Percentiles rank a stretch among this genome's conserved stretches.
These are phyloP conservation scores for Abelmoschus esculentus DNA, from an alignment of 345 rosid species.

Conservation along the genomic window DNA sequence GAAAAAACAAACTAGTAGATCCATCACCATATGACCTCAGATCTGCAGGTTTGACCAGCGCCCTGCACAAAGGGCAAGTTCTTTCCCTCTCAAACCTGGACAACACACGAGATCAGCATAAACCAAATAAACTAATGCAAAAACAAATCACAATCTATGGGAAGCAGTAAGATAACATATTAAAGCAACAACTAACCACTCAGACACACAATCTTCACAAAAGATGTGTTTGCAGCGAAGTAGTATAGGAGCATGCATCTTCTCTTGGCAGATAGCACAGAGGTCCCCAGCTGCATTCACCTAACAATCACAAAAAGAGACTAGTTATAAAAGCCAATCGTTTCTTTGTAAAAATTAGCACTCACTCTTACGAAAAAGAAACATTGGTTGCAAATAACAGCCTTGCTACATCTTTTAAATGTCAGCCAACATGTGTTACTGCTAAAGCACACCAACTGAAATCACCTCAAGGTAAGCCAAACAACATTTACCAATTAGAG, in stretches of 20 bases:
- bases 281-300: slow-evolving; percentile 91
- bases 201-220: slow-evolving; percentile 98
- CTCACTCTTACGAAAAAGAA: background rate
- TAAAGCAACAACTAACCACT: slow-evolving; percentile 54
- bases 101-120: slow-evolving; percentile 6
- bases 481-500: background rate
- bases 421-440: background rate
- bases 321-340: background rate
- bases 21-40: slow-evolving; percentile 94
- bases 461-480: background rate
- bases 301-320: slow-evolving; percentile 27
- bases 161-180: background rate
- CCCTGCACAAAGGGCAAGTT: slow-evolving; percentile 97
- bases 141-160: background rate
- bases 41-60: slow-evolving; percentile 88
- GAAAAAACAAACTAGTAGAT: slow-evolving; percentile 92
- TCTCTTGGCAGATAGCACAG: slow-evolving; percentile 97
- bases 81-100: slow-evolving; percentile 98
- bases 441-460: background rate
- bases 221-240: slow-evolving; percentile 95
- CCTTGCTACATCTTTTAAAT: background rate
- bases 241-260: slow-evolving; percentile 96
- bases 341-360: background rate
- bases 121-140: background rate
- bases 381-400: background rate